phyloP scores from a whole-genome alignment of 345 rosid species.

The Kandelia obovata region DNA sequence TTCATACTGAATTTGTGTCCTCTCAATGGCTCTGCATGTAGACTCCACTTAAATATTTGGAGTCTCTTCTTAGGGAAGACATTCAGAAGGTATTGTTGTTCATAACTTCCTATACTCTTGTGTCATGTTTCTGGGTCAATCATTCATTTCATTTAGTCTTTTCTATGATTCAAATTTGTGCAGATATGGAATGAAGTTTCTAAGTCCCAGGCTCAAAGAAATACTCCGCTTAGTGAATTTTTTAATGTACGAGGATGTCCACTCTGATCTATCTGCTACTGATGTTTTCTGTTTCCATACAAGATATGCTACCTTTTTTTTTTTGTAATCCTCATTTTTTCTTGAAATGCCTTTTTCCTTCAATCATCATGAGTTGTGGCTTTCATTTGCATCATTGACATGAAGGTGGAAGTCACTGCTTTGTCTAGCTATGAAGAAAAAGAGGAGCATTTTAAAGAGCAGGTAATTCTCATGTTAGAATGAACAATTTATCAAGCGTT shows the following conservation, averaged over 20 bases:
- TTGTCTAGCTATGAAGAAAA: constrained; percentile 37
- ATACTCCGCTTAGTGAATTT: constrained; percentile 29
- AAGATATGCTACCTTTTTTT: background rate
- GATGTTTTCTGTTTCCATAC: background rate
- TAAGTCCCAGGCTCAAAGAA: constrained; percentile 23
- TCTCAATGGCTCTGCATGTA: constrained; percentile 5
- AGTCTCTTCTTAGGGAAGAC: constrained; percentile 31
- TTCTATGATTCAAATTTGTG: constrained; percentile 7
- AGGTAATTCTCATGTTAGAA: constrained; percentile 15
- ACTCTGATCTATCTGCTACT: background rate
- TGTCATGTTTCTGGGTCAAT: background rate
- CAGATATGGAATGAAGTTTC: constrained; percentile 35
- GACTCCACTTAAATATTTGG: constrained; percentile 34
- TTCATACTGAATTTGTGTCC: background rate
- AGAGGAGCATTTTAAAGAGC: constrained; percentile 32
- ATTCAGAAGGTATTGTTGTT: constrained; percentile 28
- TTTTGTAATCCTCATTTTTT: background rate
- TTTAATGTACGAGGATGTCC: constrained; percentile 23
- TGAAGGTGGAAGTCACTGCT: constrained; percentile 37
- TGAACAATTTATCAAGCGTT: background rate
- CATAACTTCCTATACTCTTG: constrained; percentile 1
- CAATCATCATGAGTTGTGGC: background rate
- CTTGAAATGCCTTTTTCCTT: background rate
- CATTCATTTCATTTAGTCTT: background rate
- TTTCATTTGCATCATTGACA: constrained; percentile 3